Evolutionary conservation across 352 stramenopile genomes (phyloP), one percentile per base, ranked within the genome.

Genomic region (Pythium pectinolyticum): DNA sequence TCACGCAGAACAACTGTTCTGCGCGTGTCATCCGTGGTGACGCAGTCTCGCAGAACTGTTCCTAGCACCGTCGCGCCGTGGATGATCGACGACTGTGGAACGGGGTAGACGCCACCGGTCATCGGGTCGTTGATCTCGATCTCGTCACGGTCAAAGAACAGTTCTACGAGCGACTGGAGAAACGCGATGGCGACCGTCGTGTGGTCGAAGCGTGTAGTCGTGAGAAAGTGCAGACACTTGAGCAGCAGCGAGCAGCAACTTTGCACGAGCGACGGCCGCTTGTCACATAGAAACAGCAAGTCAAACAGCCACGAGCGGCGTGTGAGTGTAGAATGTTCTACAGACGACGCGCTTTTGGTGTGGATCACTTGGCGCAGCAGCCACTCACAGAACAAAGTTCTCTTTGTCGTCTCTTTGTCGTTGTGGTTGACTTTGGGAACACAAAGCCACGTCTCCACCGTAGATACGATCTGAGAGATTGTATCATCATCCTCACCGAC

Each of bases 291-390:
- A 19, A 86, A 77, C 5, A 86, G 22, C 5, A 81, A 27, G 47
- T 90, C 81, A 51, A 92, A 89, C 0, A 92, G 37, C 81, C 81
- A 89, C 2, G 67, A 82, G 12, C 83, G 70, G 22, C 59, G 63
- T 27, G 52, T 30, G 25, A 54, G 22, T 27, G 52, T 30, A 20
- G 50, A 22, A 8, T 28, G 48, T 2, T 28, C 52, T 14, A 34
- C 48, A 5, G 30, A 54, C 2, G 17, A 25, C 12, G 35, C 11
- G 17, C 24, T 14, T 5, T 45, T 25, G 0, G 17, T 58, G 14
- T 37, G n/a, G 5, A 22, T 47, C 30, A 46, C 46, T 25, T 43
- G 40, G 8, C 46, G 17, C 17, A 72, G 40, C 11, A 72, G 32
- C 65, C 65, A 72, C 6, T 53, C 15, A 31, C 58, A 64, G 27